Conservation (phyloP, 1,139 yeast genomes). For the Candida dubliniensis region DNA sequence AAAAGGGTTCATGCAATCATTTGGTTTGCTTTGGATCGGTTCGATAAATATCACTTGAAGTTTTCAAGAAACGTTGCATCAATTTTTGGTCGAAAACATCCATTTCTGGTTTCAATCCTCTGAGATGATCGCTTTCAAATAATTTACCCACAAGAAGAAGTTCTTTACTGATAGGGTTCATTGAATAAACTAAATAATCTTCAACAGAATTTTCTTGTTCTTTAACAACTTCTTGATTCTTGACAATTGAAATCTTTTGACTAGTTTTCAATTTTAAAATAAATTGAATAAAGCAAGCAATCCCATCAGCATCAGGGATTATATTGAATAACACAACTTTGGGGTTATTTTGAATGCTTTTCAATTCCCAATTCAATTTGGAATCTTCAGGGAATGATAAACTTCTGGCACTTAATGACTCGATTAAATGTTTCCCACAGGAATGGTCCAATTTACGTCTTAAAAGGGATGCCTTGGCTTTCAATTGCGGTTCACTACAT, state of each 20-base stretch:
- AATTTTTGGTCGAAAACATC: slow-evolving; percentile 23
- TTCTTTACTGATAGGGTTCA: slow-evolving; percentile 70
- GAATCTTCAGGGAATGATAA: slow-evolving; percentile 55
- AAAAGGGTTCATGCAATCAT: not conserved
- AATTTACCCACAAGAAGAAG: slow-evolving; percentile 75
- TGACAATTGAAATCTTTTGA: slow-evolving; percentile 59
- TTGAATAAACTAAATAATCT: slow-evolving; percentile 74
- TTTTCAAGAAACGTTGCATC: slow-evolving; percentile 28
- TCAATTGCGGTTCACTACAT: slow-evolving; percentile 28
- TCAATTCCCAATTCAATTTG: slow-evolving; percentile 72
- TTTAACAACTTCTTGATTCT: slow-evolving; percentile 35
- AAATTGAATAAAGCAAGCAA: slow-evolving; percentile 68
- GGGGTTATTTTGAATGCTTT: slow-evolving; percentile 69
- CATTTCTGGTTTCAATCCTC: slow-evolving; percentile 36
- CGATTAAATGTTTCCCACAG: slow-evolving; percentile 36
- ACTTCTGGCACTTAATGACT: slow-evolving; percentile 30
- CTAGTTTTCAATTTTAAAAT: slow-evolving; percentile 74
- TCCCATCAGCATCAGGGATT: slow-evolving; percentile 67
- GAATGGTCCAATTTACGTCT: slow-evolving; percentile 31
- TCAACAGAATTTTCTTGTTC: slow-evolving; percentile 56
- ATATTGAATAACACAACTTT: slow-evolving; percentile 62
- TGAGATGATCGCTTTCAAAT: slow-evolving; percentile 60
- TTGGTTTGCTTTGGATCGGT: slow-evolving; percentile 19
- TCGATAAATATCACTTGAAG: slow-evolving; percentile 34
- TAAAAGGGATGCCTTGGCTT: slow-evolving; percentile 21